phyloP scores from a whole-genome alignment of 129 eudicot genomes.

The Smallanthus sonchifolius region DNA sequence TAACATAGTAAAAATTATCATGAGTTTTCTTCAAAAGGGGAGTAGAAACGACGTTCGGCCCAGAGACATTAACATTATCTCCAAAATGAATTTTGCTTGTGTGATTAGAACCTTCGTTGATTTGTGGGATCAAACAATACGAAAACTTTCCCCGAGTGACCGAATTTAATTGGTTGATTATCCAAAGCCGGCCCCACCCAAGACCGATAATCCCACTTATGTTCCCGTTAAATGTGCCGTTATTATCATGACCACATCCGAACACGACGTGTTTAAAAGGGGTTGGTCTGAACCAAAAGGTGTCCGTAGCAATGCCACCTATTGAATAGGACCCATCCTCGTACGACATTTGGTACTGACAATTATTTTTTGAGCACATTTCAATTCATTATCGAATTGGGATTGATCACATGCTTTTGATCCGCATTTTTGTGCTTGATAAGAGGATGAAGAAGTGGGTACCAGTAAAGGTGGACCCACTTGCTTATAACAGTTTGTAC shows the following conservation, averaged over 20 bases:
- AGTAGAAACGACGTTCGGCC: conserved; percentile 47
- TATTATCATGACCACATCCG: conserved; percentile 63
- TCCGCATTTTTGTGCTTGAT: conserved; percentile 33
- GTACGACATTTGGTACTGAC: conserved; percentile 33
- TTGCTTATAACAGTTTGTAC: conserved; percentile 53
- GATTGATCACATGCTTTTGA: conserved; percentile 30
- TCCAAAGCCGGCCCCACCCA: conserved; percentile 54
- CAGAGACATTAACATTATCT: conserved; percentile 28
- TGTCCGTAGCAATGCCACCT: conserved; percentile 49
- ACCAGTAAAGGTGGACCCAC: conserved; percentile 40
- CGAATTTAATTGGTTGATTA: conserved; percentile 32
- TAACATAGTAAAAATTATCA: conserved; percentile 43
- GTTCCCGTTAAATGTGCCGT: conserved; percentile 23
- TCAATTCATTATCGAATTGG: neutral
- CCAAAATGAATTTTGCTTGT: conserved; percentile 63
- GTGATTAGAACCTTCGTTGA: neutral
- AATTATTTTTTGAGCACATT: conserved; percentile 13
- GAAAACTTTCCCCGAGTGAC: conserved; percentile 46
- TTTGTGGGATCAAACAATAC: conserved; percentile 45
- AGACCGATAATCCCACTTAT: conserved; percentile 64
- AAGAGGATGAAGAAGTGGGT: conserved; percentile 42
- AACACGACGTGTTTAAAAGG: conserved; percentile 35
- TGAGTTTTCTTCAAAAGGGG: conserved; percentile 31
- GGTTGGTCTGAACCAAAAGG: conserved; percentile 32
- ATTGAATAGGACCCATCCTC: conserved; percentile 38